phyloP scores from a whole-genome alignment of 2,329 filamentous ascomycete species.

The Graphiopsis chlorocephala region DNA sequence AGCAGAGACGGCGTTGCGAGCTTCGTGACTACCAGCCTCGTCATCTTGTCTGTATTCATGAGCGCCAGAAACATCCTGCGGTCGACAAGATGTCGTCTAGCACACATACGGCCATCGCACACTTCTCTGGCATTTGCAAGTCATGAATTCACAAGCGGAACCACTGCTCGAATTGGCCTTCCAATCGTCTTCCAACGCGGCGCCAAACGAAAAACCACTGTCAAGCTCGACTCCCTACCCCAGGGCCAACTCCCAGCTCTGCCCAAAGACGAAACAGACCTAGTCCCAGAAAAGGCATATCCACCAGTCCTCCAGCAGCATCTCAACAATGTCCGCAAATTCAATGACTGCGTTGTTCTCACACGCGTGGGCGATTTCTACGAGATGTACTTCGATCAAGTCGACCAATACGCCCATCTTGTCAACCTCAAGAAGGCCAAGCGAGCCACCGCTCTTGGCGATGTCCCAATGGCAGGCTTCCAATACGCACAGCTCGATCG shows the following conservation, averaged over 20 bases:
- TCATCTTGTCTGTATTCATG: background rate
- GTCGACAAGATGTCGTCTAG: background rate
- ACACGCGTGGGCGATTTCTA: conserved; percentile 96
- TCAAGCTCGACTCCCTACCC: conserved; percentile 48
- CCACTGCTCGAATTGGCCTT: background rate
- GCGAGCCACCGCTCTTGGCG: conserved; percentile 74
- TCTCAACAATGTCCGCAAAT: conserved; percentile 83
- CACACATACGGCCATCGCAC: background rate
- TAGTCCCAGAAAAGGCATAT: conserved; percentile 55
- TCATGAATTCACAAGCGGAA: too few relatives aligned
- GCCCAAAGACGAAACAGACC: conserved; percentile 43
- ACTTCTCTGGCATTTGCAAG: background rate
- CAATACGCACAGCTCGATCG: conserved; percentile 90
- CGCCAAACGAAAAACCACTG: conserved; percentile 40
- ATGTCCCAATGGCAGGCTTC: conserved; percentile 92
- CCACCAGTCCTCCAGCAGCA: conserved; percentile 88
- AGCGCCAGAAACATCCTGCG: conserved; percentile 2
- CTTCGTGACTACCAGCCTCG: background rate
- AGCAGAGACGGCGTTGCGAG: background rate
- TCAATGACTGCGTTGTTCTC: conserved; percentile 83
- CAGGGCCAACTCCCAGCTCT: conserved; percentile 53
- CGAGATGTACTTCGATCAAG: conserved; percentile 95
- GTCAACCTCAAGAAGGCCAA: conserved; percentile 82
- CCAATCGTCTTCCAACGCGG: conserved; percentile 27
- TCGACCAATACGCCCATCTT: conserved; percentile 80